Conservation (phyloP, 352 stramenopile species). For the Albugo laibachii region DNA sequence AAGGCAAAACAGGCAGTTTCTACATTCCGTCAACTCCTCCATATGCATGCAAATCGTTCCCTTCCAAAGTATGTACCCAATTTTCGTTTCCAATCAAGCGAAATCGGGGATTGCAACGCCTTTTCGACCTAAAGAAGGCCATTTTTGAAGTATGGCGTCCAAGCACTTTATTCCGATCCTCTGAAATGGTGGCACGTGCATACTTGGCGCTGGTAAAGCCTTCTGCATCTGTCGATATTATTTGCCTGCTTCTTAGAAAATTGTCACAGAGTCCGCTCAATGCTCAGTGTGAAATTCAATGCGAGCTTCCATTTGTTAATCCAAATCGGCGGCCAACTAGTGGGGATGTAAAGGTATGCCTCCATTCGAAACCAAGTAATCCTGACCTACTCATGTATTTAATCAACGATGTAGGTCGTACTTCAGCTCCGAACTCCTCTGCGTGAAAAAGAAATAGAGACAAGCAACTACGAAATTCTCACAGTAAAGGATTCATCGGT, state of each 20-base stretch:
- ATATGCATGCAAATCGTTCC: conserved; percentile 9
- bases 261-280: conserved; percentile 21
- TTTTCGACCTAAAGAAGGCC: conserved; percentile 72
- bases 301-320: conserved; percentile 37
- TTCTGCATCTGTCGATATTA: background rate
- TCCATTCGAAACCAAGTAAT: no score
- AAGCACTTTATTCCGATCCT: conserved; percentile 33
- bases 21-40: conserved; percentile 13
- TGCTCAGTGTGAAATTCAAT: conserved; percentile 23
- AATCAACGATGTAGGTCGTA: background rate
- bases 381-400: background rate
- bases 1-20: conserved; percentile 28
- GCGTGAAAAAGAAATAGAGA: conserved; percentile 32
- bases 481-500: no score
- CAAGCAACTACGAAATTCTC: conserved; percentile 15
- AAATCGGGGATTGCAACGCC: conserved; percentile 33
- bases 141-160: conserved; percentile 57
- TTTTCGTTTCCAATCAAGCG: conserved; percentile 26
- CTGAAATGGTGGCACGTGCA: conserved; percentile 35
- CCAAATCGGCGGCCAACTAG: conserved; percentile 43
- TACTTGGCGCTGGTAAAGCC: conserved; percentile 38
- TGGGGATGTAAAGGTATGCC: conserved; percentile 33
- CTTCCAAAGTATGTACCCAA: conserved; percentile 12
- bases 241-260: background rate
- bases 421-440: conserved; percentile 34